Conservation (phyloP, 257 asterid genomes). For the Scutellaria minor region DNA sequence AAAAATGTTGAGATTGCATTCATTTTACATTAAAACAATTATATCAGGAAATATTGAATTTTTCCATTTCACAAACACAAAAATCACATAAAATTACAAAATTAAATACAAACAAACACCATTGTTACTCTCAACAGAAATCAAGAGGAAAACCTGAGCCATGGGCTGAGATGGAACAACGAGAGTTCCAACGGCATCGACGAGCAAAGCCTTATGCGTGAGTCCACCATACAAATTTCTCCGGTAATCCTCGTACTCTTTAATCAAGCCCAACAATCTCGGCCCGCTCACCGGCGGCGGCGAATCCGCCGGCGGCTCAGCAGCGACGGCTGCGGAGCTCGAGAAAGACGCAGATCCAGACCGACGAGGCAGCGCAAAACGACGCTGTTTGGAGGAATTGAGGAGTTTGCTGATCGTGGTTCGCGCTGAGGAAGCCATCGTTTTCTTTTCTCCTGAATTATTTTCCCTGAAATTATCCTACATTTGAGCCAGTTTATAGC, state of each 20-base stretch:
- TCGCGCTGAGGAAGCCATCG: slow-evolving; percentile 46
- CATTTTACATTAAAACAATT: not conserved
- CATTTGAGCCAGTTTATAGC: slow-evolving; percentile 24
- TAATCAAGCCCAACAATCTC: slow-evolving; percentile 55
- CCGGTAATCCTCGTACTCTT: slow-evolving; percentile 91
- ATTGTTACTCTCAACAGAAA: not conserved
- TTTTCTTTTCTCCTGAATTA: not conserved
- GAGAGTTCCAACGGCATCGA: slow-evolving; percentile 97
- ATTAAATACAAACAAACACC: slow-evolving; percentile 5
- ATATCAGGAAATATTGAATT: not conserved
- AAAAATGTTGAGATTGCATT: not conserved
- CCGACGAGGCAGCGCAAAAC: slow-evolving; percentile 33
- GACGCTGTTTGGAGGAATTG: slow-evolving; percentile 21
- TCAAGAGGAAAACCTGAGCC: slow-evolving; percentile 76
- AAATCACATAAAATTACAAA: not conserved
- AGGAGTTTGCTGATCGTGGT: slow-evolving; percentile 40
- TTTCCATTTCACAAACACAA: not conserved
- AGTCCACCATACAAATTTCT: slow-evolving; percentile 85
- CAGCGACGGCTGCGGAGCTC: slow-evolving; percentile 46
- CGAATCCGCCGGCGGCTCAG: slow-evolving; percentile 32
- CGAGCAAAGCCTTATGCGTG: slow-evolving; percentile 91
- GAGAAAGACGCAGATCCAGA: slow-evolving; percentile 45
- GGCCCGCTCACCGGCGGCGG: slow-evolving; percentile 39
- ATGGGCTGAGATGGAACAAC: slow-evolving; percentile 93
- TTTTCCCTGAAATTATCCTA: slow-evolving; percentile 14